These are phyloP conservation scores for Linderniella brevidens DNA, from an alignment of 257 asterid genomes.

Conservation along the genomic window DNA sequence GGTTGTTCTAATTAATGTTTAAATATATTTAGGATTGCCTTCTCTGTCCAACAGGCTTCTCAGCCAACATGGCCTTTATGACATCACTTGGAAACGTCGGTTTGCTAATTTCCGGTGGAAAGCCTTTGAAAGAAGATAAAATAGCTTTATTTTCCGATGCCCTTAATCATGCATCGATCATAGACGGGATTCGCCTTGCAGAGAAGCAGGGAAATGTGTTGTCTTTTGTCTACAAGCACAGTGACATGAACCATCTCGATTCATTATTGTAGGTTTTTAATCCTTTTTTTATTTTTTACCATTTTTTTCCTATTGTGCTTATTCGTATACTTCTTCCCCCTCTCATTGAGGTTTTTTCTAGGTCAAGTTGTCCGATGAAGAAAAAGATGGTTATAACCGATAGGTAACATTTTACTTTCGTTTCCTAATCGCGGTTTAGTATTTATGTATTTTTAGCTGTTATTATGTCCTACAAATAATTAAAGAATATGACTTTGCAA, in stretches of 20 bases:
- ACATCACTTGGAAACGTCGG: slow-evolving; percentile 64
- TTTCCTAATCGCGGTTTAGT: too few relatives aligned
- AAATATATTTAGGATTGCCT: slow-evolving; percentile 91
- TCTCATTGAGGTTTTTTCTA: slow-evolving; percentile 19
- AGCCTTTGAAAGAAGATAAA: slow-evolving; percentile 37
- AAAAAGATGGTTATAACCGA: slow-evolving; percentile 86
- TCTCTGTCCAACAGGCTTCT: slow-evolving; percentile 99
- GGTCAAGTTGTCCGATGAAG: slow-evolving; percentile 80
- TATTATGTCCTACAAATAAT: too few relatives aligned
- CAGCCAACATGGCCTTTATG: slow-evolving; percentile 99
- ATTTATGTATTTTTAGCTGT: too few relatives aligned
- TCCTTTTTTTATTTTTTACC: slow-evolving; percentile 5
- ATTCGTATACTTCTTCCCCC: background rate
- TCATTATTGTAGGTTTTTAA: slow-evolving; percentile 43
- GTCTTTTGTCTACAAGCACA: slow-evolving; percentile 62
- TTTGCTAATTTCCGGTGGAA: slow-evolving; percentile 39
- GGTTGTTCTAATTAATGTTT: slow-evolving; percentile 29
- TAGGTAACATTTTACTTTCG: slow-evolving; percentile 34
- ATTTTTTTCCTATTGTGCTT: background rate
- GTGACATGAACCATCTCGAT: slow-evolving; percentile 89
- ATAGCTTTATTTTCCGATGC: slow-evolving; percentile 90
- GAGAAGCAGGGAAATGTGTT: slow-evolving; percentile 63
- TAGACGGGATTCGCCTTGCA: slow-evolving; percentile 93
- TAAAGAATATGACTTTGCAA: slow-evolving; percentile 5
- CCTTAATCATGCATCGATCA: slow-evolving; percentile 89